Conservation (phyloP, 2,329 filamentous ascomycete species). For the Colletotrichum tropicicola region DNA sequence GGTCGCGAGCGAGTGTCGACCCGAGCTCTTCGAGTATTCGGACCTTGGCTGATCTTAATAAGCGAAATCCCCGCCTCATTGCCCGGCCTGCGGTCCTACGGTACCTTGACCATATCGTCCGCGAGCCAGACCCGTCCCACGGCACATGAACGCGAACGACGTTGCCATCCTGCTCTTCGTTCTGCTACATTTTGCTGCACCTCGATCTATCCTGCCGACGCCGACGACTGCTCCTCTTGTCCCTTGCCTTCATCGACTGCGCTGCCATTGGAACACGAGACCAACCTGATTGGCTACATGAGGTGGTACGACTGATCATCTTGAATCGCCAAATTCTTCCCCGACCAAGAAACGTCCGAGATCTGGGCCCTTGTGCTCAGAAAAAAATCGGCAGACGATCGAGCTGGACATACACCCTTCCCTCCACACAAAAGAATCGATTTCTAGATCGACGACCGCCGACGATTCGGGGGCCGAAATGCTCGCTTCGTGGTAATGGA, state of each 20-base stretch:
- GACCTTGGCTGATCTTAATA: conserved; percentile 16
- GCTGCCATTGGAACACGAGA: not conserved
- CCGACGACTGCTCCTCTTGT: not conserved
- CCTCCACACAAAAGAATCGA: conserved; percentile 6
- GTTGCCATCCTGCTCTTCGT: not conserved
- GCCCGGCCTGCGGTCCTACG: not conserved
- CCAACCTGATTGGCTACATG: conserved; percentile 8
- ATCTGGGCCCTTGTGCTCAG: not conserved
- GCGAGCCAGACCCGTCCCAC: not conserved
- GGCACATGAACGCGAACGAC: conserved; percentile 3
- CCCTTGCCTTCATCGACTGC: conserved; percentile 10
- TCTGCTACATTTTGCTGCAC: not conserved
- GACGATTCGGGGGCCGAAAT: conserved; percentile 45
- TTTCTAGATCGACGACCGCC: conserved; percentile 32
- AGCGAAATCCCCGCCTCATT: conserved; percentile 4
- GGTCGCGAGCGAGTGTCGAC: not conserved
- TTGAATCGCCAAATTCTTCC: not conserved
- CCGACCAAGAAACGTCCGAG: not conserved
- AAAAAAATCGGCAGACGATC: not conserved
- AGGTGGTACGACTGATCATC: conserved; percentile 20
- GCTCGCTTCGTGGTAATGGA: conserved; percentile 44
- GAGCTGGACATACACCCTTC: not conserved
- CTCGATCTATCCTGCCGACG: conserved; percentile 3
- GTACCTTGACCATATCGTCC: not conserved
- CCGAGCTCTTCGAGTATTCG: not conserved